Conservation (phyloP, 1,284 basidiomycete species). For the Somion occarium region DNA sequence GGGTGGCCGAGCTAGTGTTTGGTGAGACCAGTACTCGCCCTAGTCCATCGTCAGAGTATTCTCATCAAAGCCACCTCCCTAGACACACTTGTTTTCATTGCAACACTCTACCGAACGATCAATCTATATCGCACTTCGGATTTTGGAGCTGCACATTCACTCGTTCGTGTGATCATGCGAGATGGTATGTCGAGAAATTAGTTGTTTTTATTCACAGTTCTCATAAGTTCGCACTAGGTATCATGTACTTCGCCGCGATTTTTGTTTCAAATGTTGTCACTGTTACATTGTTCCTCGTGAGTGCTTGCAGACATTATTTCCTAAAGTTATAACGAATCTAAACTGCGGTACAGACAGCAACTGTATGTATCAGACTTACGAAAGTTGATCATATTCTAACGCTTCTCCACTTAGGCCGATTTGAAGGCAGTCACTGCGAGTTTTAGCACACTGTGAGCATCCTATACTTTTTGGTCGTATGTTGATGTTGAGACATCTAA, state of each 20-base stretch:
- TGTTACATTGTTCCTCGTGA: slow-evolving; percentile 21
- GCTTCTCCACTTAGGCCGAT: slow-evolving; percentile 14
- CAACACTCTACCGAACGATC: slow-evolving; percentile 20
- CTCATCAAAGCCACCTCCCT: background rate
- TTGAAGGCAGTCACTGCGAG: slow-evolving; percentile 25
- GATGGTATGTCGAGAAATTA: slow-evolving; percentile 15
- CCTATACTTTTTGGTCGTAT: background rate
- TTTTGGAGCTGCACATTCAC: slow-evolving; percentile 16
- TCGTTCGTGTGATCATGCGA: slow-evolving; percentile 23
- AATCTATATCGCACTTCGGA: slow-evolving; percentile 17
- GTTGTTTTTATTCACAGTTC: background rate
- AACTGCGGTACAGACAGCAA: slow-evolving; percentile 12
- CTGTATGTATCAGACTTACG: slow-evolving; percentile 13
- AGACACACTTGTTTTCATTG: slow-evolving; percentile 9
- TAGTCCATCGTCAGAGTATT: background rate
- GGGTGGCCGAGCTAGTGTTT: slow-evolving; percentile 25
- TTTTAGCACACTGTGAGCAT: slow-evolving; percentile 22
- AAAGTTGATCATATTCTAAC: slow-evolving; percentile 2
- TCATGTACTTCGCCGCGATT: slow-evolving; percentile 25
- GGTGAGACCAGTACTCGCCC: slow-evolving; percentile 12
- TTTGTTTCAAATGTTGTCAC: slow-evolving; percentile 23
- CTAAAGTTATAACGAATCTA: too few relatives aligned
- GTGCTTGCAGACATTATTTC: too few relatives aligned
- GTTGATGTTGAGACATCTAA: background rate
- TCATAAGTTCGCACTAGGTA: slow-evolving; percentile 13